phyloP scores from a whole-genome alignment of 768 basidiomycete species.

The Kwoniella sp. region DNA sequence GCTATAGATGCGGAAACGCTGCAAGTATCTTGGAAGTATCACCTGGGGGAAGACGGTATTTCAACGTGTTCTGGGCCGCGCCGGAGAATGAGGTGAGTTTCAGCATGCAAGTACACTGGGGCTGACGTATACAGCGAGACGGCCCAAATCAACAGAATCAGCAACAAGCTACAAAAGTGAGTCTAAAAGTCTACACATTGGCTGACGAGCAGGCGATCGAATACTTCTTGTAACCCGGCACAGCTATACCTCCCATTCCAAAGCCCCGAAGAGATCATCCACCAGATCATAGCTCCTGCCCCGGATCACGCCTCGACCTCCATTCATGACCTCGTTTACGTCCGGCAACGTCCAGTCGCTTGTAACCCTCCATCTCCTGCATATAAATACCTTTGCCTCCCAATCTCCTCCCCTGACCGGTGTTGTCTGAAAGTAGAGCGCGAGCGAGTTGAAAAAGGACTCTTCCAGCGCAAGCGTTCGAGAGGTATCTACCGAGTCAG shows the following conservation, averaged over 20 bases:
- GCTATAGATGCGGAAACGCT: slow-evolving; percentile 95
- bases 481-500: slow-evolving; percentile 33
- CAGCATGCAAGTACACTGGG: background rate
- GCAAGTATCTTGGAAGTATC: slow-evolving; percentile 95
- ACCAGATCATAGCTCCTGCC: slow-evolving; percentile 35
- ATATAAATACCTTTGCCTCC: slow-evolving; percentile 38
- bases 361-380: slow-evolving; percentile 31
- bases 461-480: slow-evolving; percentile 40
- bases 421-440: slow-evolving; percentile 30
- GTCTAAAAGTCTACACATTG: background rate
- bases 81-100: slow-evolving; percentile 77
- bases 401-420: slow-evolving; percentile 33
- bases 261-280: slow-evolving; percentile 33
- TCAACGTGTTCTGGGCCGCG: slow-evolving; percentile 97
- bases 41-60: slow-evolving; percentile 77
- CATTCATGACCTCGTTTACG: slow-evolving; percentile 33
- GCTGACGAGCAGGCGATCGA: slow-evolving; percentile 40
- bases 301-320: slow-evolving; percentile 23
- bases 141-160: slow-evolving; percentile 49
- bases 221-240: slow-evolving; percentile 36
- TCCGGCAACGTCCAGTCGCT: slow-evolving; percentile 32
- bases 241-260: slow-evolving; percentile 29
- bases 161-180: slow-evolving; percentile 38
- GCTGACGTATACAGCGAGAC: slow-evolving; percentile 31
- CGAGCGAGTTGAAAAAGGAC: slow-evolving; percentile 42